These are phyloP conservation scores for Trifolium dubium DNA, from an alignment of 306 rosid species.

Conservation along the genomic window DNA sequence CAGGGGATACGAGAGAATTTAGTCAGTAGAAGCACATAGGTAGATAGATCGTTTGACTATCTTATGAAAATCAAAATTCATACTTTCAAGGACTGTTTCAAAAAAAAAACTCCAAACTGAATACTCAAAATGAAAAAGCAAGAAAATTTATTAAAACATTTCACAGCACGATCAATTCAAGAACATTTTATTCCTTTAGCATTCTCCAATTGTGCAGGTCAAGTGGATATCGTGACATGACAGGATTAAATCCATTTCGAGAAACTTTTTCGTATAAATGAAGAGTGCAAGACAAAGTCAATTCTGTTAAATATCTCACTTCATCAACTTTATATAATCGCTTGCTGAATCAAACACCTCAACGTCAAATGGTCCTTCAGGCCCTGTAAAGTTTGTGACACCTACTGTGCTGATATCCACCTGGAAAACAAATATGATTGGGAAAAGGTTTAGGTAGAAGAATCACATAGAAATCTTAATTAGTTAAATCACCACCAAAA, in stretches of 20 bases:
- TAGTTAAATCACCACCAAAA: neutral
- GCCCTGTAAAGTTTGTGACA: constrained; percentile 75
- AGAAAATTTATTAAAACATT: constrained; percentile 26
- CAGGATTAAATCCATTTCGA: constrained; percentile 21
- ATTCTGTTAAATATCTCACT: constrained; percentile 60
- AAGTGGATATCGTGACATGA: constrained; percentile 32
- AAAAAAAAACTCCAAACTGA: constrained; percentile 26
- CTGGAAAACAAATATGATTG: constrained; percentile 51
- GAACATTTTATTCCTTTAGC: constrained; percentile 30
- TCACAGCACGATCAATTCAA: constrained; percentile 27
- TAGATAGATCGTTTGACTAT: constrained; percentile 29
- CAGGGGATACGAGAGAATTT: constrained; percentile 20
- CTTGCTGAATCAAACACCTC: constrained; percentile 97
- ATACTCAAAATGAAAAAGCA: constrained; percentile 14
- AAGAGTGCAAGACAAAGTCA: constrained; percentile 28
- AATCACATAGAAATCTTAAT: neutral
- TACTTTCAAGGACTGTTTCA: constrained; percentile 13
- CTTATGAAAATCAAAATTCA: constrained; percentile 27
- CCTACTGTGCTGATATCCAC: constrained; percentile 73
- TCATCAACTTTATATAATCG: constrained; percentile 88
- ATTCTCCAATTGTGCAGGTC: constrained; percentile 33
- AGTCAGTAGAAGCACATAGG: constrained; percentile 16
- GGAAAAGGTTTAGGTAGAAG: constrained; percentile 36
- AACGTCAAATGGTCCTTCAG: constrained; percentile 94
- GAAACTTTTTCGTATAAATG: constrained; percentile 14